Evolutionary conservation across 768 basidiomycete species (phyloP).

Genomic region (Podaxis sp.): DNA sequence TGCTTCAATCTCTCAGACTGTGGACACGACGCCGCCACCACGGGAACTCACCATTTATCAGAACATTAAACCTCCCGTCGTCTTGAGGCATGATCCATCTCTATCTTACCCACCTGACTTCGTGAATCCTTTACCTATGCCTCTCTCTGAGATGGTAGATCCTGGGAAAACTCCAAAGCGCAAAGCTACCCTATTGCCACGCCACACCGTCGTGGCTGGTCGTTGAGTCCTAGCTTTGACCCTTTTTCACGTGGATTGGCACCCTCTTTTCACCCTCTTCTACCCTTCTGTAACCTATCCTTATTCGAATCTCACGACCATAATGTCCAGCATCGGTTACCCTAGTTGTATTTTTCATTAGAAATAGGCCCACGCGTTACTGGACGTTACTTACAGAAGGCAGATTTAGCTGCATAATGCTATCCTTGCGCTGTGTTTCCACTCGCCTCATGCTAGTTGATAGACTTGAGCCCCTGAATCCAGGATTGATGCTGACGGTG

Average conservation of each 20-base stretch:
- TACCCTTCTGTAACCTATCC: conserved; percentile 1
- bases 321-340: conserved; percentile 2
- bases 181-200: conserved; percentile 31
- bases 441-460: neutral
- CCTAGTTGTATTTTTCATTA: neutral
- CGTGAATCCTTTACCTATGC: conserved; percentile 56
- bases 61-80: conserved; percentile 9
- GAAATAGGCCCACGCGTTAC: neutral
- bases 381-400: neutral
- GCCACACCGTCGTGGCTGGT: conserved; percentile 40
- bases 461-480: neutral
- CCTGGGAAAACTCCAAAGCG: conserved; percentile 21
- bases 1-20: conserved; percentile 12
- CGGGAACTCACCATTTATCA: conserved; percentile 10
- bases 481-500: neutral
- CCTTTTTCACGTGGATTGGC: conserved; percentile 8
- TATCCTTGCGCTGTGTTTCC: neutral
- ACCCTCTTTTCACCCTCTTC: conserved; percentile 7
- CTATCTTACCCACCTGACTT: conserved; percentile 19
- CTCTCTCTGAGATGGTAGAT: conserved; percentile 50
- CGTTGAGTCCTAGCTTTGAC: conserved; percentile 25
- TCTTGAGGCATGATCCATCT: conserved; percentile 15
- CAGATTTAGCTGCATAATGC: neutral
- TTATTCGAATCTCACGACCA: neutral
- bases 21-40: conserved; percentile 4